Percentiles rank a stretch among this genome's conserved stretches.
Conservation (phyloP, 345 rosid genomes). For the Gossypium longicalyx region DNA sequence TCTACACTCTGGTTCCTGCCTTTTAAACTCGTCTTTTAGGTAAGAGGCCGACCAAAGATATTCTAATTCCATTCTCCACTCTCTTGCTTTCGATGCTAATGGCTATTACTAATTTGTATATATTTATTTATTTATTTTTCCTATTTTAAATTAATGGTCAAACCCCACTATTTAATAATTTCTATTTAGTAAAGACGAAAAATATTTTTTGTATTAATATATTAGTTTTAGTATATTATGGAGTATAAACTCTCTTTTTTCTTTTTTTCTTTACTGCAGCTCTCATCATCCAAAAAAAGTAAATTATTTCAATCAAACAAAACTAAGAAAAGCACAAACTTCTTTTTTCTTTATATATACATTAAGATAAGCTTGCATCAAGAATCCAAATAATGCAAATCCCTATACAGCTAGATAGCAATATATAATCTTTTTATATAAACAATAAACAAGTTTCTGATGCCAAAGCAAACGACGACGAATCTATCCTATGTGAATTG, state of each 20-base stretch:
- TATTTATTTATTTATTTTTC: neutral
- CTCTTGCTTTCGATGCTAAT: constrained; percentile 2
- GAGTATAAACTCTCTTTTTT: neutral
- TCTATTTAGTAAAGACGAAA: too few relatives aligned
- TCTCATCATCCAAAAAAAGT: neutral
- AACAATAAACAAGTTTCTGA: neutral
- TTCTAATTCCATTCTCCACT: constrained; percentile 22
- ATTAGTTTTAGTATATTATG: neutral
- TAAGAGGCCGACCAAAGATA: constrained; percentile 22
- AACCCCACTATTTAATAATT: neutral
- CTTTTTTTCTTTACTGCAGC: neutral
- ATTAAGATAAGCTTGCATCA: constrained; percentile 6
- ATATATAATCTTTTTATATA: too few relatives aligned
- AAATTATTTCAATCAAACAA: neutral
- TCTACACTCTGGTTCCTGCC: neutral
- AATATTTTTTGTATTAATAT: neutral
- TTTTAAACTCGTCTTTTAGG: neutral
- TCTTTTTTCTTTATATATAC: neutral
- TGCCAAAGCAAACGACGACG: constrained; percentile 8
- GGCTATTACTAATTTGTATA: neutral
- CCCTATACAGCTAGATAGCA: constrained; percentile 1
- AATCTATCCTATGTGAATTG: neutral
- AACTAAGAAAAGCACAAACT: constrained; percentile 3
- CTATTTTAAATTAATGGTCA: constrained; percentile 7
- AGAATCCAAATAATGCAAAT: neutral